Evolutionary conservation across 768 basidiomycete genomes (phyloP).

Genomic region (Podaxis carcinomalis): DNA sequence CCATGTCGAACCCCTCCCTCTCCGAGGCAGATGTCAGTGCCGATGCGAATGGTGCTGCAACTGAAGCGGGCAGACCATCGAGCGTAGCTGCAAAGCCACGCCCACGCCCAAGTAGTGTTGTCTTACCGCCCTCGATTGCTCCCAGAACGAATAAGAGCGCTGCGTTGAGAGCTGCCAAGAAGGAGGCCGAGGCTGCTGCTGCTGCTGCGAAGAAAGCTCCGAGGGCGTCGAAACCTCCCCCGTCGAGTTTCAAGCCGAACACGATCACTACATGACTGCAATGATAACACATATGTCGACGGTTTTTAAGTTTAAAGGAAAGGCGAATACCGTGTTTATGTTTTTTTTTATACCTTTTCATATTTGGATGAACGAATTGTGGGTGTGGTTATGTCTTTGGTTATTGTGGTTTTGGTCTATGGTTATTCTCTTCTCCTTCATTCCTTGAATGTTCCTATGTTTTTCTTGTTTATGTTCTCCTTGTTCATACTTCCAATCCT

Average conservation of each 20-base stretch:
- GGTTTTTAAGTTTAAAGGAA: neutral
- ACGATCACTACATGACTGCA: slow-evolving; percentile 16
- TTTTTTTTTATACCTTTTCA: neutral
- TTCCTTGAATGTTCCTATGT: neutral
- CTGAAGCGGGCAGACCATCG: slow-evolving; percentile 10
- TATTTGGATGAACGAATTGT: neutral
- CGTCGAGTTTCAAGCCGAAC: slow-evolving; percentile 37
- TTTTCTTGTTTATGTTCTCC: neutral
- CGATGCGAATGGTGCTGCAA: neutral
- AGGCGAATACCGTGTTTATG: neutral
- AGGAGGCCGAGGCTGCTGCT: slow-evolving; percentile 46
- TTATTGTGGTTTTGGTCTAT: neutral
- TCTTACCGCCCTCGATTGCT: slow-evolving; percentile 52
- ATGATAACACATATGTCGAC: neutral
- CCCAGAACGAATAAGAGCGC: slow-evolving; percentile 78
- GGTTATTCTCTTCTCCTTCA: slow-evolving; percentile 1
- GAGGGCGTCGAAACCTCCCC: slow-evolving; percentile 26
- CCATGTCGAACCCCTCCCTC: slow-evolving; percentile 1
- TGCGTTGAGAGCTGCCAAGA: slow-evolving; percentile 63
- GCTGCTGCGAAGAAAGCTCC: slow-evolving; percentile 30
- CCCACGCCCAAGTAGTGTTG: slow-evolving; percentile 54
- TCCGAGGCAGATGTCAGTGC: neutral
- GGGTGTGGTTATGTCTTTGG: neutral
- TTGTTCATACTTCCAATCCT: neutral
- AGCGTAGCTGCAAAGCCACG: slow-evolving; percentile 27